Evolutionary conservation across 2,329 filamentous ascomycete species (phyloP).

Genomic region (Neodidymelliopsis sp.): DNA sequence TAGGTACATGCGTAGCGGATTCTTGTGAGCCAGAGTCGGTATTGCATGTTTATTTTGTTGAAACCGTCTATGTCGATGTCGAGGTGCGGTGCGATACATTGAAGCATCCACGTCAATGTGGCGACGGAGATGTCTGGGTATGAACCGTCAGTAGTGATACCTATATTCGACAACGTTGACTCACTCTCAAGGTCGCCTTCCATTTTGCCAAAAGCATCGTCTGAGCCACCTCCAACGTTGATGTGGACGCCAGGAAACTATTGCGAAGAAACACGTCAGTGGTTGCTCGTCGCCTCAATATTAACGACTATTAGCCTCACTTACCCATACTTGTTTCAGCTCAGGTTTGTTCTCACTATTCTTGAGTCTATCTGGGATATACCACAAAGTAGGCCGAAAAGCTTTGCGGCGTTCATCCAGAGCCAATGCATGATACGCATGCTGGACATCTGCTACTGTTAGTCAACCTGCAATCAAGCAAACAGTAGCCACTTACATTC

Average conservation of each 20-base stretch:
- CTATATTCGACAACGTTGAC: slow-evolving; percentile 1
- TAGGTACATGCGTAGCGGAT: slow-evolving; percentile 43
- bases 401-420: slow-evolving; percentile 62
- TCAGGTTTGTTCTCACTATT: slow-evolving; percentile 48
- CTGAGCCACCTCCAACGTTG: slow-evolving; percentile 58
- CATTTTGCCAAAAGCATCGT: slow-evolving; percentile 40
- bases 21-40: slow-evolving; percentile 45
- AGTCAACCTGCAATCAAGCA: slow-evolving; percentile 20
- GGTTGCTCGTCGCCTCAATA: not conserved
- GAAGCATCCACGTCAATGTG: slow-evolving; percentile 64
- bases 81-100: slow-evolving; percentile 57
- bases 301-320: slow-evolving; percentile 23
- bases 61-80: slow-evolving; percentile 56
- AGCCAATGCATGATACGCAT: slow-evolving; percentile 64
- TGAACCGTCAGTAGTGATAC: not conserved
- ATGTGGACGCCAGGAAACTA: slow-evolving; percentile 60
- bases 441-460: slow-evolving; percentile 53
- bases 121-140: slow-evolving; percentile 54
- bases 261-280: not conserved
- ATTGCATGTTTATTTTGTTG: slow-evolving; percentile 50
- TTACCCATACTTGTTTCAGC: slow-evolving; percentile 60
- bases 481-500: slow-evolving; percentile 43
- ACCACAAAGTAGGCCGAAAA: slow-evolving; percentile 62
- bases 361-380: slow-evolving; percentile 46
- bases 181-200: slow-evolving; percentile 45